Conservation (phyloP, 1,139 yeast genomes). For the Scheffersomyces lignicola region DNA sequence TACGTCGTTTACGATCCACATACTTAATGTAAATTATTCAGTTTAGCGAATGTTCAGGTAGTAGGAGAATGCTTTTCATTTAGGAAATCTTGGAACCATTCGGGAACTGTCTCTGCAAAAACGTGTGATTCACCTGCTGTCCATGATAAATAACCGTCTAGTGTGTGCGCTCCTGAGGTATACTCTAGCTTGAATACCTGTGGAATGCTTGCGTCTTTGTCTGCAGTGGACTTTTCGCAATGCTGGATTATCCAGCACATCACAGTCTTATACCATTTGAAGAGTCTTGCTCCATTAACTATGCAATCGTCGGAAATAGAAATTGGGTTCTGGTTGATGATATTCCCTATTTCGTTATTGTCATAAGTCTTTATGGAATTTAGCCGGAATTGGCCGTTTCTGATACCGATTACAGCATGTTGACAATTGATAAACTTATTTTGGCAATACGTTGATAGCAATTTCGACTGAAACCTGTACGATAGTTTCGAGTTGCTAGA, state of each 20-base stretch:
- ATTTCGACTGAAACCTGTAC: constrained; percentile 12
- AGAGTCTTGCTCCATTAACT: constrained; percentile 15
- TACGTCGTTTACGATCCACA: constrained; percentile 2
- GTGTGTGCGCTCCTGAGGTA: constrained; percentile 9
- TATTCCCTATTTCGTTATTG: constrained; percentile 15
- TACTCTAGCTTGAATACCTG: constrained; percentile 10
- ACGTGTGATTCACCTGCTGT: constrained; percentile 7
- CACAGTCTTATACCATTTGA: constrained; percentile 18
- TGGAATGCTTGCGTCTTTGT: constrained; percentile 5
- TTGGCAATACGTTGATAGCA: constrained; percentile 23
- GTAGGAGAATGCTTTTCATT: constrained; percentile 6
- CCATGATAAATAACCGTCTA: constrained; percentile 10
- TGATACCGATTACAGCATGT: constrained; percentile 20
- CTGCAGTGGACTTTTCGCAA: background rate
- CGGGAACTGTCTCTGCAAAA: constrained; percentile 16
- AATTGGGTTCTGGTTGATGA: constrained; percentile 15
- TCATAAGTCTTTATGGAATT: constrained; percentile 19
- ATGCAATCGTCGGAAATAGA: constrained; percentile 12
- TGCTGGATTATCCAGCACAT: constrained; percentile 14
- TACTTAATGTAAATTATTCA: background rate
- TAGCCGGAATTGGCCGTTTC: constrained; percentile 18
- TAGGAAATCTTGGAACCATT: constrained; percentile 18
- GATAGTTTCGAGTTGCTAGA: background rate
- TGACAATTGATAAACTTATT: constrained; percentile 20
- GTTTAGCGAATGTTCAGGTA: constrained; percentile 4